Evolutionary conservation across 1,284 basidiomycete genomes (phyloP).

Genomic region (Cryptococcus sp.): DNA sequence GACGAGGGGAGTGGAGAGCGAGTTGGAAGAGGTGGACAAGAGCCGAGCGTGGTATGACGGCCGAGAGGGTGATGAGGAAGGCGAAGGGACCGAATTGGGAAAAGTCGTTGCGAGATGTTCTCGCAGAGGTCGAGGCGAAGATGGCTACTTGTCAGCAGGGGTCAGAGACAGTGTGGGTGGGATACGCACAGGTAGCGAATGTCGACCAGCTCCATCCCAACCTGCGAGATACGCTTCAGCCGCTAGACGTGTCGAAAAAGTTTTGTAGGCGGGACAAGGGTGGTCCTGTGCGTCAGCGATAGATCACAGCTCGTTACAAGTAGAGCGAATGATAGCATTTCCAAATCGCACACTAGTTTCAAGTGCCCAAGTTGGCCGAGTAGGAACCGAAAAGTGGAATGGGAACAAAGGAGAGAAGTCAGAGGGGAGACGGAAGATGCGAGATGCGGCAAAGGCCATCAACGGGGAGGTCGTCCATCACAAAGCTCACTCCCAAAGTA

Average conservation of each 20-base stretch:
- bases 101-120: slow-evolving; percentile 35
- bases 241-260: slow-evolving; percentile 29
- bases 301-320: too few relatives aligned
- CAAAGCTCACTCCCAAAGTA: too few relatives aligned
- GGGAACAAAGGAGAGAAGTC: neutral
- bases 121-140: slow-evolving; percentile 25
- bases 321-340: too few relatives aligned
- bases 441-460: neutral
- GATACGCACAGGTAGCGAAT: slow-evolving; percentile 28
- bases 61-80: slow-evolving; percentile 10
- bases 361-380: too few relatives aligned
- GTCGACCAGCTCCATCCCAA: slow-evolving; percentile 32
- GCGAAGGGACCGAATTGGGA: slow-evolving; percentile 20
- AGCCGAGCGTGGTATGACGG: slow-evolving; percentile 28
- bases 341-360: neutral
- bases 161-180: neutral
- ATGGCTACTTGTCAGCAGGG: slow-evolving; percentile 9
- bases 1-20: neutral
- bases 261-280: slow-evolving; percentile 23
- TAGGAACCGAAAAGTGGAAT: too few relatives aligned
- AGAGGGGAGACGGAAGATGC: neutral
- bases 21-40: slow-evolving; percentile 8
- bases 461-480: neutral
- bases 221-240: slow-evolving; percentile 30
- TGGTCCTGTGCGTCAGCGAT: slow-evolving; percentile 11